phyloP scores from a whole-genome alignment of 2,329 filamentous ascomycete species.

The Pezicula neosporulosa region DNA sequence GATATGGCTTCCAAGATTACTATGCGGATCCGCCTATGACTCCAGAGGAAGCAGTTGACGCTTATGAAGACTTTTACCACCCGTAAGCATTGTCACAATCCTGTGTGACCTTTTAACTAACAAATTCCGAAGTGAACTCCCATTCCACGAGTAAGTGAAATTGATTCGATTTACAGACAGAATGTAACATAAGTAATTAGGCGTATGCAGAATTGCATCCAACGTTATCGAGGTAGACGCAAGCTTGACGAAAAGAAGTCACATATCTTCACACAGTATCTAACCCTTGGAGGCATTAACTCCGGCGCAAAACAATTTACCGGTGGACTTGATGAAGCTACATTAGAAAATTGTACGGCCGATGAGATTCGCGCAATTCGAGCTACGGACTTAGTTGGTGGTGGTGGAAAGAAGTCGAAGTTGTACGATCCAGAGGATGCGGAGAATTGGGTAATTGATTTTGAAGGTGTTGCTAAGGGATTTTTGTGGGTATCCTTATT shows the following conservation, averaged over 20 bases:
- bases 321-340: conserved; percentile 53
- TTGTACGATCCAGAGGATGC: conserved; percentile 49
- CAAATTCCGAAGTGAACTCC: conserved; percentile 35
- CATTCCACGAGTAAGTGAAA: conserved; percentile 53
- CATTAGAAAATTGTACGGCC: conserved; percentile 58
- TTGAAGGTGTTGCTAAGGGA: conserved; percentile 70
- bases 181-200: conserved; percentile 28
- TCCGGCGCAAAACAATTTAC: conserved; percentile 56
- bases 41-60: conserved; percentile 40
- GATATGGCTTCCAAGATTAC: conserved; percentile 46
- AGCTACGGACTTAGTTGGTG: conserved; percentile 56
- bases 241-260: conserved; percentile 63
- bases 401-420: conserved; percentile 31
- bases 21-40: conserved; percentile 79
- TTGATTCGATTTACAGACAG: not conserved
- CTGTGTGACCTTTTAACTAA: conserved; percentile 14
- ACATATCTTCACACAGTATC: conserved; percentile 73
- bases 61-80: conserved; percentile 66
- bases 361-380: conserved; percentile 62
- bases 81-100: conserved; percentile 41
- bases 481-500: conserved; percentile 61
- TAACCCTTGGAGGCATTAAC: conserved; percentile 80
- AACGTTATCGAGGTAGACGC: conserved; percentile 74
- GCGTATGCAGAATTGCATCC: conserved; percentile 81
- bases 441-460: conserved; percentile 75